Evolutionary conservation across 2,329 filamentous ascomycete genomes (phyloP), one percentile per base, ranked within the genome.

Genomic region (Davidsoniella neocaledoniae): DNA sequence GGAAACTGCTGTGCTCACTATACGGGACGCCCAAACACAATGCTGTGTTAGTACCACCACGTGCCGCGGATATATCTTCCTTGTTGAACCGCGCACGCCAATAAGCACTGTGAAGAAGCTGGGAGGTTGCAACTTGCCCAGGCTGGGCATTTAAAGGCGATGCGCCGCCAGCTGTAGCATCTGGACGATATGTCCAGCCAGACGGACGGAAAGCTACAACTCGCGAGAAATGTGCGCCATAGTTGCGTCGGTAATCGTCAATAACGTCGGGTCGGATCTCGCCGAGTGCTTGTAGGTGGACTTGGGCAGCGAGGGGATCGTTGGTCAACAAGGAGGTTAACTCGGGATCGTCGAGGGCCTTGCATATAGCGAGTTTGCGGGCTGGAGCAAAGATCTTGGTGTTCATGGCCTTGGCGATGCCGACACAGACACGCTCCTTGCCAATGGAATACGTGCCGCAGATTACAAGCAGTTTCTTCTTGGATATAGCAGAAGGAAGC

Each of bases 361-460:
- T 72, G 64, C 86, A 88, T 23, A 96, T 86, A 55, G 80, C 78
- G 61, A 86, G 83, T 66, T 98, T 98, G 48, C 74, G 71, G 0
- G 86, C 70, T 1, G 86, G 78, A 0, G 90, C 90, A 60, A 83
- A 98, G 54, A 98, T 96, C 60, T 94, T 94, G 57, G 81, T 85
- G 38, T 79, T 71, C 2, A 98, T 71, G 0, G 88, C 88, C 57
- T 81, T 77, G 3, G 91, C 91, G 55, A 98, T 94, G 41, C 86
- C 88, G 29, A 94, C 72, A 61, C 90, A 96, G 56, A 98, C 88
- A 39, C 88, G 82, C 64, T 98, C 91, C 66, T 98, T 98, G 60
- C 91, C 91, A 58, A 98, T 98, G 57, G 84, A 93, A 66, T 98
- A 98, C 0, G 91, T 98, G 42, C 91, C 91, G 54, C 94, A 93